Conservation (phyloP, 2,329 filamentous ascomycete species). For the Arthrobotrys entomopaga region DNA sequence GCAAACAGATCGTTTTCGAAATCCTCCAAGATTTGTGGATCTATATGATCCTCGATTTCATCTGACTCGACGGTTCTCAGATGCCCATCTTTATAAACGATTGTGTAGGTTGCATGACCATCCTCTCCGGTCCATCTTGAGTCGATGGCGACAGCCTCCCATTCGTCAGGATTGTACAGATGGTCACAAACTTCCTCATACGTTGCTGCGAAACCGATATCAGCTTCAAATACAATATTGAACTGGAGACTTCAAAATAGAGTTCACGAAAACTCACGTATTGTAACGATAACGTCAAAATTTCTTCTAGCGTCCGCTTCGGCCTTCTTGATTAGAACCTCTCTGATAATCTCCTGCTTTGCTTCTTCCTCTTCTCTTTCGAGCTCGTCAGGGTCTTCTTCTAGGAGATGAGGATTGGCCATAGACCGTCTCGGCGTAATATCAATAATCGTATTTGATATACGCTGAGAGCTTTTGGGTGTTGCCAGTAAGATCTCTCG, state of each 20-base stretch:
- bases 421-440: constrained; percentile 42
- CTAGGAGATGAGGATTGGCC: constrained; percentile 24
- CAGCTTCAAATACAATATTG: neutral
- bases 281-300: constrained; percentile 43
- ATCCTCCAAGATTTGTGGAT: constrained; percentile 36
- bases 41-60: constrained; percentile 25
- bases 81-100: constrained; percentile 51
- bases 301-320: constrained; percentile 23
- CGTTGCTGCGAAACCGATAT: constrained; percentile 12
- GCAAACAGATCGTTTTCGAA: constrained; percentile 45
- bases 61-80: constrained; percentile 21
- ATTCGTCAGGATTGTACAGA: constrained; percentile 48
- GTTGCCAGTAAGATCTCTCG: neutral
- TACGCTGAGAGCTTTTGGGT: neutral
- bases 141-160: constrained; percentile 41
- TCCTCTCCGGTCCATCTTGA: constrained; percentile 40
- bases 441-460: constrained; percentile 6
- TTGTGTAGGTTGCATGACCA: constrained; percentile 32
- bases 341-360: constrained; percentile 22
- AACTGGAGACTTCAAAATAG: neutral
- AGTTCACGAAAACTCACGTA: constrained; percentile 24
- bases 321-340: constrained; percentile 14
- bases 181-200: constrained; percentile 43
- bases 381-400: constrained; percentile 34
- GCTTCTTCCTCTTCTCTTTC: constrained; percentile 33